Evolutionary conservation across 441 rosid species (phyloP).

Genomic region (Bocquillonia castaneifolia): DNA sequence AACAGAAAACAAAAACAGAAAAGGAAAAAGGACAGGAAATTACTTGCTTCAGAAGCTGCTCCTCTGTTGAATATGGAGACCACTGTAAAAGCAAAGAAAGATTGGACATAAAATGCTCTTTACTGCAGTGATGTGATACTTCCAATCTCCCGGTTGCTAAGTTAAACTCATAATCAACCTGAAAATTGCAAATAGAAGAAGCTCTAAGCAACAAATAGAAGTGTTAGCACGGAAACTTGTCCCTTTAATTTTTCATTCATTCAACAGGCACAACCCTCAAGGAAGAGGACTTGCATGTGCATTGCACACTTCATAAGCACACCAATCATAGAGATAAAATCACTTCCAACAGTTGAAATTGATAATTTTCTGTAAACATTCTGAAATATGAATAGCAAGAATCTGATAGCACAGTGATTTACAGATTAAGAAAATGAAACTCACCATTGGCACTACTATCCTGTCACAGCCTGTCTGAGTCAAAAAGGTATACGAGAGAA

Average conservation of each 20-base stretch:
- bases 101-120: conserved; percentile 53
- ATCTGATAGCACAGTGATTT: not conserved
- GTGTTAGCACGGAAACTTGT: no score
- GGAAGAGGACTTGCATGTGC: not conserved
- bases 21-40: no score
- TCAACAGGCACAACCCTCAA: not conserved
- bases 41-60: conserved; percentile 84
- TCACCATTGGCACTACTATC: conserved; percentile 91
- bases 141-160: conserved; percentile 34
- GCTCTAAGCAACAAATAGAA: no score
- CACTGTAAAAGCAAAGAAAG: conserved; percentile 68
- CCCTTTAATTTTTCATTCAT: no score
- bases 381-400: not conserved
- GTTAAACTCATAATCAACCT: conserved; percentile 78
- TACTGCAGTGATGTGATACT: conserved; percentile 32
- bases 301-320: not conserved
- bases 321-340: not conserved
- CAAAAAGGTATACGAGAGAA: conserved; percentile 85
- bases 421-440: conserved; percentile 25
- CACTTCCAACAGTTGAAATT: not conserved
- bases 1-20: no score
- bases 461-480: conserved; percentile 67
- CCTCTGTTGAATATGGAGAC: conserved; percentile 88
- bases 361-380: not conserved
- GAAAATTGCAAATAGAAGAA: conserved; percentile 30